These are phyloP conservation scores for Rhizophagus sp. DNA, from an alignment of 192 early-diverging fungal species.

Conservation along the genomic window DNA sequence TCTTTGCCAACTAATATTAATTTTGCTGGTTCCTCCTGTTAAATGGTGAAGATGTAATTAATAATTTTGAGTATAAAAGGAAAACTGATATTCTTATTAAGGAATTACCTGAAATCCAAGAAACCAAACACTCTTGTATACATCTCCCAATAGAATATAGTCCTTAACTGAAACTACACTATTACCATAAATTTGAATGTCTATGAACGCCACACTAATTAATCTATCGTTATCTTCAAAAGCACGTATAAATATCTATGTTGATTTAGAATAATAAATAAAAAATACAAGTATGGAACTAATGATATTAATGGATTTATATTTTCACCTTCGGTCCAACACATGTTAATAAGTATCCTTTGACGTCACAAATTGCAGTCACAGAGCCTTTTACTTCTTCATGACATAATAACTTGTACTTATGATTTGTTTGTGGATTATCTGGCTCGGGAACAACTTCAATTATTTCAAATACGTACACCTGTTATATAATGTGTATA, in stretches of 20 bases:
- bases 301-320: slow-evolving; percentile 15
- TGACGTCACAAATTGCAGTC: slow-evolving; percentile 79
- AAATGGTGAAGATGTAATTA: background rate
- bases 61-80: background rate
- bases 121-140: slow-evolving; percentile 86
- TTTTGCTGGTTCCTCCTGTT: slow-evolving; percentile 87
- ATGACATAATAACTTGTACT: slow-evolving; percentile 79
- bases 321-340: slow-evolving; percentile 78
- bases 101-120: slow-evolving; percentile 82
- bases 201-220: slow-evolving; percentile 91
- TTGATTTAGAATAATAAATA: background rate
- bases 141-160: slow-evolving; percentile 85
- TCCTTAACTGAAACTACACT: slow-evolving; percentile 82
- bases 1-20: slow-evolving; percentile 89
- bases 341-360: slow-evolving; percentile 84
- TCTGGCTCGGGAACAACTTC: slow-evolving; percentile 96
- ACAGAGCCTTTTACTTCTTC: slow-evolving; percentile 89
- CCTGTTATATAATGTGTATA: slow-evolving; percentile 34
- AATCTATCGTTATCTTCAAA: slow-evolving; percentile 82
- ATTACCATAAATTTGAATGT: slow-evolving; percentile 89
- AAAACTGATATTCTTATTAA: background rate
- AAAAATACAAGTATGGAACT: background rate
- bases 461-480: slow-evolving; percentile 92
- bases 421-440: slow-evolving; percentile 91
- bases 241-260: slow-evolving; percentile 76